Evolutionary conservation across 148 eudicot genomes (phyloP).

Genomic region (Vaccinium macrocarpon): DNA sequence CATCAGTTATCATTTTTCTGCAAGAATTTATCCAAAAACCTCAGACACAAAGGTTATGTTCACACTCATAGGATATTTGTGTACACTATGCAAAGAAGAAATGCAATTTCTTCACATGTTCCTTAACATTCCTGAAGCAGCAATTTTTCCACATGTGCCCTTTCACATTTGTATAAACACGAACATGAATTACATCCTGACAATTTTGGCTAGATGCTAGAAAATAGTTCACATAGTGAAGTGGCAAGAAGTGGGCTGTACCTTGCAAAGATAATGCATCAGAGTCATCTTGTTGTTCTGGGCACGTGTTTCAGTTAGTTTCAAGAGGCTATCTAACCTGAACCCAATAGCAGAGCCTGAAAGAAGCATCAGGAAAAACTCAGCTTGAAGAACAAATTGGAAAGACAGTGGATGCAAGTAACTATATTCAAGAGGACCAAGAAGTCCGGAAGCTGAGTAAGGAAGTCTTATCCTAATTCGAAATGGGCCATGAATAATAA

Average conservation of each 20-base stretch:
- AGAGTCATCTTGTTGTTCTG: slow-evolving; percentile 89
- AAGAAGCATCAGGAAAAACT: slow-evolving; percentile 13
- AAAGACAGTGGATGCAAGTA: neutral
- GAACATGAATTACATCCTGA: neutral
- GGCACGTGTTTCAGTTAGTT: slow-evolving; percentile 92
- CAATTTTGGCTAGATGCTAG: neutral
- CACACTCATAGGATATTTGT: neutral
- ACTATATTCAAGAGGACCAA: slow-evolving; percentile 8
- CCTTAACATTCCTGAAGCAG: neutral
- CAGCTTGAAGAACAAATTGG: slow-evolving; percentile 3
- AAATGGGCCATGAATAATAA: neutral
- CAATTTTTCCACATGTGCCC: neutral
- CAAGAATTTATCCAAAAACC: neutral
- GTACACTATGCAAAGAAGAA: neutral
- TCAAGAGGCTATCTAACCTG: slow-evolving; percentile 87
- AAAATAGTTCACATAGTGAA: slow-evolving; percentile 1
- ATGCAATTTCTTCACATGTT: neutral
- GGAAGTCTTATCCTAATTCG: neutral
- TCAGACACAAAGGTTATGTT: neutral
- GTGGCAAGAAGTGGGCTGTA: slow-evolving; percentile 17
- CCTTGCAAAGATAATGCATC: slow-evolving; percentile 98
- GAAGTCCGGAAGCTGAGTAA: neutral
- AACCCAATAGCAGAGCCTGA: slow-evolving; percentile 94
- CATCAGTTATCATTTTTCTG: neutral
- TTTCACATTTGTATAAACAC: neutral